Evolutionary conservation across 2,329 filamentous ascomycete genomes (phyloP), one percentile per base, ranked within the genome.

Genomic region (Didymella keratinophila): DNA sequence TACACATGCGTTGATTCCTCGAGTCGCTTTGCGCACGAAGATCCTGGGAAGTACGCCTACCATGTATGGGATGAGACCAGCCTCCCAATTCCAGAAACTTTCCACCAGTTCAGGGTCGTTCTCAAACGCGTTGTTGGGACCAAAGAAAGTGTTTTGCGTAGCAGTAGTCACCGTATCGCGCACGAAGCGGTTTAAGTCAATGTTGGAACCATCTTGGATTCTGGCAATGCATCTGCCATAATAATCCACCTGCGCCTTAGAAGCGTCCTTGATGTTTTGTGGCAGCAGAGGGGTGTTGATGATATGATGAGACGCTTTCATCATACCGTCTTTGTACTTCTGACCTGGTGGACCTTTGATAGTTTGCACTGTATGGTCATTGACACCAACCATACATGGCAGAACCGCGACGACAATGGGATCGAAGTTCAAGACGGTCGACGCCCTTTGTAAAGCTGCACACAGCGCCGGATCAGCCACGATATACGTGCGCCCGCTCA

Each of bases 401-500:
- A 74, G 74, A 3, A 79, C 74, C 5, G 79, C 73, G 2, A 74
- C 60, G 16, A 77, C 71, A 30, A 83, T 73, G 1, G 77, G 76
- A 34, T 80, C 78, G 63, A 83, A 82, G 0, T 74, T 76, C 21
- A 83, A 67, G 21, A 75, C 72, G 37, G 78, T 78, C 28, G 70
- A 68, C 20, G 71, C 72, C 21, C 79, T 77, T 32, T 81, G 74
- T 12, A 79, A 75, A 7, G 75, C 65, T 23, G 76, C 72, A 16
- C 79, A 70, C 4, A 83, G 64, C 1, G 66, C 49, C 1, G 82
- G 78, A 5, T 76, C 74, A 42, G 72, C 79, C 21, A 83, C 75
- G n/a, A 79, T 56, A 64, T 84, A 84, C 21, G 81, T 67, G 51
- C 80, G 80, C 36, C 73, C 67, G 46, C 71, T 76, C 25, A 81